Evolutionary conservation across 2,329 filamentous ascomycete species (phyloP), one percentile per base, ranked within the genome.

Genomic region (Neopestalotiopsis sp.): DNA sequence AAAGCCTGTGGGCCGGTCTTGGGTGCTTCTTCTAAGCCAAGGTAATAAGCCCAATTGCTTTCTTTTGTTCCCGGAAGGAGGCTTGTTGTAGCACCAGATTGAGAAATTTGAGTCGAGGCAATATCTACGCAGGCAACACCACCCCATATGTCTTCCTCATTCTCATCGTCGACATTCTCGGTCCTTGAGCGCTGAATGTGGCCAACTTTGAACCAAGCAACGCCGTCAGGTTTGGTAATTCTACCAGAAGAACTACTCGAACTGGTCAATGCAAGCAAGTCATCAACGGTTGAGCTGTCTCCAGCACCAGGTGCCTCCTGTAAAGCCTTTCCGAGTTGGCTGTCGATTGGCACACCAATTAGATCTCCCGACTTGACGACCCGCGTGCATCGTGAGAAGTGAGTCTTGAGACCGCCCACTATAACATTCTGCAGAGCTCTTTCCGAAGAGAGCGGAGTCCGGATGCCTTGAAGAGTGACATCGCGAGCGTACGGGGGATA

Each of bases 181-280:
- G 76, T 80, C 73, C 83, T 89, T 76, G 83, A 83, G 5, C 86
- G 82, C 67, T 85, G 85, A 66, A 97, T 91, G 69, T 94, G 92
- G 53, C 92, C 92, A 56, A 99, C 92, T 72, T 91, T 93, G 84
- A 98, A 98, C 96, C 96, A 99, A 7, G 94, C 95, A 24, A 97
- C 92, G 38, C 85, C 88, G 79, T 87, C 89, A 73, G 81, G 83
- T 66, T 78, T 74, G 72, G 82, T 68, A 72, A 78, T 53, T 69
- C 72, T 69, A 66, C 70, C 71, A 38, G 71, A 82, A 74, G 59
- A 78, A 73, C 73, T 85, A 74, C 71, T 81, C 80, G 68, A 79
- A 7, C 81, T 87, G 38, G 88, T 86, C 70, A 89, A 80, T 1
- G 86, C 84, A 75, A 88, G 83, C 67, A 85, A 86, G 70, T 97